phyloP scores from a whole-genome alignment of 768 basidiomycete genomes.

The Trametes elegans region DNA sequence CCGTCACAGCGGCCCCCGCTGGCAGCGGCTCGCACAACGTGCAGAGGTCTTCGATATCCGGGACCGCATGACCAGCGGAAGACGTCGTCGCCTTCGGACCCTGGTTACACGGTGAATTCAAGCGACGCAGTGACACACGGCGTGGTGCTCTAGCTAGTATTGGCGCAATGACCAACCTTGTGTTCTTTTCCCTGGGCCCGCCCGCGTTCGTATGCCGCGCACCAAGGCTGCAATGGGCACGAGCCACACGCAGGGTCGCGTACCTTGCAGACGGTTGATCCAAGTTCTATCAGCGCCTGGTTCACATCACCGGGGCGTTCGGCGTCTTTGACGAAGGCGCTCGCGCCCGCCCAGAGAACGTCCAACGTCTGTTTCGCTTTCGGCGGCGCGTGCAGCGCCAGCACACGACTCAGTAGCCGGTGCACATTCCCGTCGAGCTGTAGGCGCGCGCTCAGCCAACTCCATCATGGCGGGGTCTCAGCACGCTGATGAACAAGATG shows the following conservation, averaged over 20 bases:
- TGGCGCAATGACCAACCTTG: slow-evolving; percentile 5
- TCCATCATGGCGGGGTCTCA: slow-evolving; percentile 4
- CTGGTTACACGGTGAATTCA: slow-evolving; percentile 13
- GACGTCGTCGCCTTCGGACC: slow-evolving; percentile 14
- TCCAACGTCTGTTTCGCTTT: slow-evolving; percentile 78
- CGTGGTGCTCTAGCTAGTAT: not conserved
- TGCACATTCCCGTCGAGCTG: slow-evolving; percentile 92
- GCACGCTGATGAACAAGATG: slow-evolving; percentile 3
- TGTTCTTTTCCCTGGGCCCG: slow-evolving; percentile 3
- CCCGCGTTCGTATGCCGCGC: slow-evolving; percentile 54
- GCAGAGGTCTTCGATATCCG: slow-evolving; percentile 81
- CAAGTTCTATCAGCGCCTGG: slow-evolving; percentile 92
- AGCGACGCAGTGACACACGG: slow-evolving; percentile 5
- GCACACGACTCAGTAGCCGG: slow-evolving; percentile 76
- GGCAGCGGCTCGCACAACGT: slow-evolving; percentile 60
- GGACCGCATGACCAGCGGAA: slow-evolving; percentile 18
- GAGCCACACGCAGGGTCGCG: slow-evolving; percentile 68
- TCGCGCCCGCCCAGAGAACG: slow-evolving; percentile 79
- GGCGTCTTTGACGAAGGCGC: slow-evolving; percentile 56
- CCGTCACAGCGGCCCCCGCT: slow-evolving; percentile 47
- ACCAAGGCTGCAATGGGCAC: slow-evolving; percentile 73
- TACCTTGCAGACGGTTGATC: slow-evolving; percentile 89
- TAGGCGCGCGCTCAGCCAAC: slow-evolving; percentile 6
- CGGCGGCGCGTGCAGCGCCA: slow-evolving; percentile 79
- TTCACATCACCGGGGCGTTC: slow-evolving; percentile 80